phyloP scores from a whole-genome alignment of 2,329 filamentous ascomycete species.

The Pseudogymnoascus sp. region DNA sequence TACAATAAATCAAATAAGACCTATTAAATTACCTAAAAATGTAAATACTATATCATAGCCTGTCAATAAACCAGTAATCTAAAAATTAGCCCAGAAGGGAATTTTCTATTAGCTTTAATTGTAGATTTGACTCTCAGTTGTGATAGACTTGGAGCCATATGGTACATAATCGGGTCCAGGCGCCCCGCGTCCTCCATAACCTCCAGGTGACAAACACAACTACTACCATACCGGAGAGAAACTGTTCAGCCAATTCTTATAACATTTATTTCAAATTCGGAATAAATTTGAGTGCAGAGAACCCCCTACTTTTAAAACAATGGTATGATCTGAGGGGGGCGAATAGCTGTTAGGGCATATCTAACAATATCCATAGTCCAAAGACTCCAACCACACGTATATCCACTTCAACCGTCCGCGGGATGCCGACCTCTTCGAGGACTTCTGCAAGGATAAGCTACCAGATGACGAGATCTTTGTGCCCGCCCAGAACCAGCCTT shows the following conservation, averaged over 20 bases:
- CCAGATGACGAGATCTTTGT: constrained; percentile 77
- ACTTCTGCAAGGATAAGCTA: constrained; percentile 61
- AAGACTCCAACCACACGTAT: constrained; percentile 68
- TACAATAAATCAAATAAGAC: neutral
- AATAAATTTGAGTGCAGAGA: neutral
- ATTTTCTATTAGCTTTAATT: neutral
- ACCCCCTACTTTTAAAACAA: neutral
- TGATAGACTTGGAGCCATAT: neutral
- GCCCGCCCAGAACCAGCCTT: constrained; percentile 67
- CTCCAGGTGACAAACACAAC: neutral
- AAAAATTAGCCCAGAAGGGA: neutral
- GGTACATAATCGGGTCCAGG: neutral
- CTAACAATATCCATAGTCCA: constrained; percentile 30
- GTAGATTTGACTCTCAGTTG: neutral
- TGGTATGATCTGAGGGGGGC: neutral
- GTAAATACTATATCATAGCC: neutral
- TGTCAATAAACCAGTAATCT: neutral
- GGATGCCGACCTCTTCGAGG: constrained; percentile 72
- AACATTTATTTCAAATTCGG: neutral
- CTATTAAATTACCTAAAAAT: neutral
- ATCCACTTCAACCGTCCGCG: constrained; percentile 65
- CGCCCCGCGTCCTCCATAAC: neutral
- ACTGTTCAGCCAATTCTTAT: neutral
- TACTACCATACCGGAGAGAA: neutral
- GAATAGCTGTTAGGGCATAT: neutral